phyloP scores from a whole-genome alignment of 148 eudicot species.

The Amaranthus hypochondriacus region DNA sequence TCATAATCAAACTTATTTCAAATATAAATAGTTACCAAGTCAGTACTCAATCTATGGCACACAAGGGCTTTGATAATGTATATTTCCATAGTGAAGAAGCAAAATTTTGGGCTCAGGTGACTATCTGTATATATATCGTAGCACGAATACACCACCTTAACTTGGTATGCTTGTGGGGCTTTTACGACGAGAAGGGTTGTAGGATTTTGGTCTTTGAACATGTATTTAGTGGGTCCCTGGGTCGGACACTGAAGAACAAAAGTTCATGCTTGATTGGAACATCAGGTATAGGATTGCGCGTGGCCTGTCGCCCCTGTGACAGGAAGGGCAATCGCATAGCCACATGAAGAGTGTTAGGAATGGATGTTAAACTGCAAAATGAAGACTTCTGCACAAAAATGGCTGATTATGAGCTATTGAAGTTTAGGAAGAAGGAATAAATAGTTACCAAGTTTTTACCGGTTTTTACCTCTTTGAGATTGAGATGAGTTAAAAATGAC shows the following conservation, averaged over 20 bases:
- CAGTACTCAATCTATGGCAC: no score
- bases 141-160: constrained; percentile 95
- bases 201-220: constrained; percentile 74
- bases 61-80: no score
- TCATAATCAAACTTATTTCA: no score
- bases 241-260: constrained; percentile 8
- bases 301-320: constrained; percentile 33
- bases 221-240: constrained; percentile 67
- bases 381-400: constrained; percentile 88
- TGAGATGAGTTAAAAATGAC: constrained; percentile 55
- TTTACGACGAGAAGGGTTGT: constrained; percentile 74
- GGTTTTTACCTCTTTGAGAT: no score
- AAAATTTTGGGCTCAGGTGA: constrained; percentile 89
- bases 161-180: constrained; percentile 84
- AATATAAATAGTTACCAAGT: no score
- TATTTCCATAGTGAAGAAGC: constrained; percentile 39
- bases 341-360: constrained; percentile 81
- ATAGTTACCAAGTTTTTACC: constrained; percentile 35
- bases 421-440: constrained; percentile 68
- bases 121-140: constrained; percentile 32
- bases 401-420: constrained; percentile 77
- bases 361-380: constrained; percentile 91
- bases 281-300: constrained; percentile 75
- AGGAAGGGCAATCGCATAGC: constrained; percentile 83
- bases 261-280: constrained; percentile 72